These are phyloP conservation scores for Sugiyamaella paludigena DNA, from an alignment of 1,139 yeast species.

Conservation along the genomic window DNA sequence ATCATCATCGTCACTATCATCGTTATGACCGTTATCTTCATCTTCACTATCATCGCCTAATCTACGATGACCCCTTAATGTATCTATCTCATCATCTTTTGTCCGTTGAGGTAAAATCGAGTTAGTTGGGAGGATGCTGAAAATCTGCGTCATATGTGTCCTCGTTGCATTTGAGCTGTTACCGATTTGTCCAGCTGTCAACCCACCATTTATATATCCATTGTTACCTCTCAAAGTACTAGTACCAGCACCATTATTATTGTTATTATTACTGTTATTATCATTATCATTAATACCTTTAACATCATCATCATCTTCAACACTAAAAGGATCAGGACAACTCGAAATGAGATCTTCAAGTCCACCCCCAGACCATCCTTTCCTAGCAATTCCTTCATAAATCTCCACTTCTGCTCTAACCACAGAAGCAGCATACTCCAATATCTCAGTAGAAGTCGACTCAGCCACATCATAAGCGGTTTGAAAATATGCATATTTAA, in stretches of 20 bases:
- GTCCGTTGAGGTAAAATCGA: conserved; percentile 26
- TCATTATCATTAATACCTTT: conserved; percentile 30
- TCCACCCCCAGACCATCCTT: conserved; percentile 88
- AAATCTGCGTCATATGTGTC: conserved; percentile 18
- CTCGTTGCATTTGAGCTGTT: conserved; percentile 3
- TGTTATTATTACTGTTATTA: conserved; percentile 15
- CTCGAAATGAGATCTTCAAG: conserved; percentile 56
- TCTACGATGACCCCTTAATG: not conserved
- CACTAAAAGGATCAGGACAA: conserved; percentile 45
- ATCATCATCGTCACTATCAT: not conserved
- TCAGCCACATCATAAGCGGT: conserved; percentile 59
- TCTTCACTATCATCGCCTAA: conserved; percentile 1
- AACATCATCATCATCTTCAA: conserved; percentile 28
- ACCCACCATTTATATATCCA: not conserved
- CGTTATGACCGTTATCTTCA: conserved; percentile 3
- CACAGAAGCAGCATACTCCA: conserved; percentile 58
- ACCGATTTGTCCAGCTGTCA: not conserved
- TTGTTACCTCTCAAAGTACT: not conserved
- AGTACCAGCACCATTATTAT: not conserved
- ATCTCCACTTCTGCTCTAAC: conserved; percentile 79
- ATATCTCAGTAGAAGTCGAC: conserved; percentile 53
- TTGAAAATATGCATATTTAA: conserved; percentile 71
- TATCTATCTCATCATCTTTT: conserved; percentile 8
- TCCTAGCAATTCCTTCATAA: conserved; percentile 74
- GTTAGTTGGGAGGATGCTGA: conserved; percentile 29